Conservation (phyloP, 2,329 filamentous ascomycete genomes). For the Dothistroma pini region DNA sequence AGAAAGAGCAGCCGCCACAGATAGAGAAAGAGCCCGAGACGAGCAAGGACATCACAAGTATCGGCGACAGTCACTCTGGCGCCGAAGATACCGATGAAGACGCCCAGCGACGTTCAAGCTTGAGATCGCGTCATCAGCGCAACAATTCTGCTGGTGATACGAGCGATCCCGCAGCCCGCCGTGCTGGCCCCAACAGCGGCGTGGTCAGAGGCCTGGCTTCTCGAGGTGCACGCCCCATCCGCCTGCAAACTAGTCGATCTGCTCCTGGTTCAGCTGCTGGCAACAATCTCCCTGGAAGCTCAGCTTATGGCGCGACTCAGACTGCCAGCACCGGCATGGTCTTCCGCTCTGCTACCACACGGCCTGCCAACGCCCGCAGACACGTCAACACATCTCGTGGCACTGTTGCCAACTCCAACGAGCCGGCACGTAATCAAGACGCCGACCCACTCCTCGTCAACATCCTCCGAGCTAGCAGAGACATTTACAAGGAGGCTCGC, state of each 20-base stretch:
- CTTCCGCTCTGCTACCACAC: constrained; percentile 5
- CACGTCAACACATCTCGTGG: not conserved
- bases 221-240: constrained; percentile 5
- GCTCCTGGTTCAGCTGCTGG: constrained; percentile 4
- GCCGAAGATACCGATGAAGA: constrained; percentile 1
- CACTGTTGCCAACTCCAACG: not conserved
- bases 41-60: not conserved
- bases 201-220: constrained; percentile 2
- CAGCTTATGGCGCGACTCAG: not conserved
- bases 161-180: not conserved
- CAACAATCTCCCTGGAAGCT: not conserved
- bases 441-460: constrained; percentile 38
- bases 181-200: not conserved
- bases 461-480: constrained; percentile 39
- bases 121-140: not conserved
- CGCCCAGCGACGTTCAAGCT: not conserved
- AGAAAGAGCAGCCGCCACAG: constrained; percentile 17
- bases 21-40: constrained; percentile 6
- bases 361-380: not conserved
- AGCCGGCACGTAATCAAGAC: constrained; percentile 25
- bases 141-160: not conserved
- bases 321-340: not conserved
- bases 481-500: constrained; percentile 42
- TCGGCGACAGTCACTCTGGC: not conserved
- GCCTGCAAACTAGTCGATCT: constrained; percentile 4